Base-by-base conservation (phyloP, 1,284 basidiomycete genomes). In the Earliella scabrosa region DNA sequence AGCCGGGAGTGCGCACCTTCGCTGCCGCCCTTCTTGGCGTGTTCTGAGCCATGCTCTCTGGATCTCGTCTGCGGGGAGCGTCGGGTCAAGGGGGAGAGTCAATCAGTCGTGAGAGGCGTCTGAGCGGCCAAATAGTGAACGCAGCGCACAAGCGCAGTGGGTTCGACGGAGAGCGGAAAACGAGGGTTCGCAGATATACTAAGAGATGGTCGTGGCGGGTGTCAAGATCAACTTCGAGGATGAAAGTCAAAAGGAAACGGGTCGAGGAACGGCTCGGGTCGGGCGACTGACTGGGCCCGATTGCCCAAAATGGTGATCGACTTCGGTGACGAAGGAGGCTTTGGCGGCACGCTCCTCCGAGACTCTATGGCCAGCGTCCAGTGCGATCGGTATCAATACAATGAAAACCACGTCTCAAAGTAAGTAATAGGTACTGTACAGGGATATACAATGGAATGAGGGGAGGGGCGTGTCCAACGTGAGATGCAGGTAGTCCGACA, bases 1-100 rank as follows among this genome's bases (percentile, higher is more conserved):
- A n/a, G 36, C 14, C 13, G 45, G 20, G 27, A 20, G 13, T 1
- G 50, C 57, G 40, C 41, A 62, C 60, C 52, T 62, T 62, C 43
- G 60, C 60, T 29, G 60, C 57, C 21, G 57, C 60, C 46, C 58
- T 59, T 47, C 52, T 62, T 45, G 56, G 57, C 16, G 44, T 50
- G 47, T 44, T 56, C 36, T 50, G 53, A 24, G 54, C 54, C 60
- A 62, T 62, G 29, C n/a, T 35, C 48, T 29, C 40, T 16, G 44
- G 36, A 38, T 32, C 23, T 50, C 27, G 47, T 29, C 52, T 46
- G 40, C 49, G 39, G 31, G 45, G 52, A 43, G 31, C 27, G 36
- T 40, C 49, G 45, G 48, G 10, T 26, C n/a, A 16, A 14, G 8
- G n/a, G 29, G 26, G 32, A 21, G 27, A 41, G 51, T 38, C 35